phyloP scores from a whole-genome alignment of 371 early-diverging fungal genomes.

The Cokeromyces recurvatus region DNA sequence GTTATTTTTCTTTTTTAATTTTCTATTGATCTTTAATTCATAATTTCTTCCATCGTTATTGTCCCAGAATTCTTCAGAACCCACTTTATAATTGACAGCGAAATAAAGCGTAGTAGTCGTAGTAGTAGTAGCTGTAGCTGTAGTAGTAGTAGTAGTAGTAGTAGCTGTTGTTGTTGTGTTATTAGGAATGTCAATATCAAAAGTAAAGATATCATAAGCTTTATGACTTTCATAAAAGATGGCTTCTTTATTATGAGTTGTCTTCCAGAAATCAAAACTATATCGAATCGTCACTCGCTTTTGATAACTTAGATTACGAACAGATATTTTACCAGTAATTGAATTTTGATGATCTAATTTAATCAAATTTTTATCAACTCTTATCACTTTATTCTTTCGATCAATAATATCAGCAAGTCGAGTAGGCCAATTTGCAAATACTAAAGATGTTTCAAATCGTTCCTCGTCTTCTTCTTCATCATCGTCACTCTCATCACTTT shows the following conservation, averaged over 20 bases:
- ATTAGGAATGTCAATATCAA: constrained; percentile 19
- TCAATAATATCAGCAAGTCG: constrained; percentile 18
- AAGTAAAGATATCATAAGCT: constrained; percentile 16
- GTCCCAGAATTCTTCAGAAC: constrained; percentile 20
- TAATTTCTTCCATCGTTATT: constrained; percentile 21
- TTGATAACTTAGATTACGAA: constrained; percentile 70
- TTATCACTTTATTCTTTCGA: constrained; percentile 16
- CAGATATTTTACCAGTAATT: constrained; percentile 44
- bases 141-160: constrained; percentile 17
- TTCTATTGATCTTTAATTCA: constrained; percentile 8
- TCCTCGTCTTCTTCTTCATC: constrained; percentile 13
- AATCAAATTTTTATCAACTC: constrained; percentile 12
- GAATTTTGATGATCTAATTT: constrained; percentile 3
- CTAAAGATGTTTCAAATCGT: not conserved
- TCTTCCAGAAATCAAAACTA: constrained; percentile 64
- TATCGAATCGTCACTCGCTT: constrained; percentile 62
- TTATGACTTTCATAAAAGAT: constrained; percentile 7
- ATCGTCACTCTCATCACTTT: not conserved
- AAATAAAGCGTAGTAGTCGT: constrained; percentile 32
- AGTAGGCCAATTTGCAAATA: constrained; percentile 16
- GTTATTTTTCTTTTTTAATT: not conserved
- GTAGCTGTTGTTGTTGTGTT: constrained; percentile 3
- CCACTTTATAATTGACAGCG: constrained; percentile 28
- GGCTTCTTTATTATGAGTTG: constrained; percentile 21
- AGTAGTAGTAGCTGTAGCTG: not conserved